Conservation (phyloP, 2,329 filamentous ascomycete species). For the Fusarium pseudonygamai region DNA sequence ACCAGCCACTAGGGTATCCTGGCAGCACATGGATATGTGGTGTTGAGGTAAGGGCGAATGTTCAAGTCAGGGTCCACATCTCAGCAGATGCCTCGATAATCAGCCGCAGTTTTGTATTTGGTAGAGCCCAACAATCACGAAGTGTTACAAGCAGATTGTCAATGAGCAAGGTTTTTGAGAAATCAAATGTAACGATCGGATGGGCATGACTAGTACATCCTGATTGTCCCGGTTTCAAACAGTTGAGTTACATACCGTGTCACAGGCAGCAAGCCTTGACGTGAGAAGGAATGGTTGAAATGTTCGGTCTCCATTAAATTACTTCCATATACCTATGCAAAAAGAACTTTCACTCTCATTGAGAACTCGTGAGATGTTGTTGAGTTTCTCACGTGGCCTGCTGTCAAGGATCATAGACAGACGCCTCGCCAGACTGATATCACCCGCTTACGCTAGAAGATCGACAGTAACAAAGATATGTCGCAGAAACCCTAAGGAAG, state of each 20-base stretch:
- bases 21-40: background rate
- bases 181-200: background rate
- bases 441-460: slow-evolving; percentile 7
- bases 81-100: background rate
- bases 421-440: background rate
- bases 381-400: background rate
- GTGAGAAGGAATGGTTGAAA: background rate
- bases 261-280: background rate
- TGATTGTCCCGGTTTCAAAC: background rate
- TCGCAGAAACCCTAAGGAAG: slow-evolving; percentile 14
- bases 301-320: background rate
- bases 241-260: background rate
- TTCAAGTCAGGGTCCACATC: background rate
- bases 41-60: background rate
- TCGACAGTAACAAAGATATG: slow-evolving; percentile 4
- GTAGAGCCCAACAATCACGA: background rate
- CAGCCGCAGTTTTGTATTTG: background rate
- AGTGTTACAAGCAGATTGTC: background rate
- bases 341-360: no score
- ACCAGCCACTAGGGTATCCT: background rate
- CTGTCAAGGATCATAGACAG: background rate
- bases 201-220: no score
- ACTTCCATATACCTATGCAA: background rate
- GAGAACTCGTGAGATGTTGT: background rate
- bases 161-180: background rate